Evolutionary conservation across 2,329 filamentous ascomycete genomes (phyloP).

Genomic region (Fusarium setosum): DNA sequence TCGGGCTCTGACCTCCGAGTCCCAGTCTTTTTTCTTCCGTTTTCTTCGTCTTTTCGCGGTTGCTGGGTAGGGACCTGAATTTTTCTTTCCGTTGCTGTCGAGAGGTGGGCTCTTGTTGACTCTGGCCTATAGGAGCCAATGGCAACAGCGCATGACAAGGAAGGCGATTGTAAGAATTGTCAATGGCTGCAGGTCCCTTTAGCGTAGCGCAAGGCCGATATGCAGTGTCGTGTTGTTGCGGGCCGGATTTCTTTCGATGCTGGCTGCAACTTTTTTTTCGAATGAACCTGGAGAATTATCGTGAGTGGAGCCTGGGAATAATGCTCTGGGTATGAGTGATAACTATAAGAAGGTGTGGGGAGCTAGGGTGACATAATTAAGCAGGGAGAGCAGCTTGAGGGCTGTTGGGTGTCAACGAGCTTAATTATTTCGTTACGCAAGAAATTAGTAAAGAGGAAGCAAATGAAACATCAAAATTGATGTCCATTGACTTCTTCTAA

Average conservation of each 20-base stretch:
- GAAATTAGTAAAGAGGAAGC: too few species aligned
- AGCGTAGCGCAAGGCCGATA: constrained; percentile 37
- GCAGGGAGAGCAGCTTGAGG: not conserved
- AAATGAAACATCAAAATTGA: too few species aligned
- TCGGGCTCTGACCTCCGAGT: not conserved
- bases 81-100: constrained; percentile 34
- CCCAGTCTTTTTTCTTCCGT: constrained; percentile 23
- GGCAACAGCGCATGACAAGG: constrained; percentile 8
- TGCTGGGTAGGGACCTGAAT: constrained; percentile 28
- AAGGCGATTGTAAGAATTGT: constrained; percentile 24
- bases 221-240: constrained; percentile 36
- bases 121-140: constrained; percentile 29
- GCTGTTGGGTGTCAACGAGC: not conserved
- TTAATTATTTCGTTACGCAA: not conserved
- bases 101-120: constrained; percentile 28
- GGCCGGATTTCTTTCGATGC: constrained; percentile 35
- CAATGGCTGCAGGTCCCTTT: constrained; percentile 37
- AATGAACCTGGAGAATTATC: constrained; percentile 39
- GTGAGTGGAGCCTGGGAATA: constrained; percentile 31
- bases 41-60: constrained; percentile 30
- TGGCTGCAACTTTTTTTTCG: constrained; percentile 43
- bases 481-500: too few species aligned
- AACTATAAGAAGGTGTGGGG: constrained; percentile 29
- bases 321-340: constrained; percentile 12
- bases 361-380: constrained; percentile 34